Evolutionary conservation across 2,329 filamentous ascomycete species (phyloP).

Genomic region (Ascochyta viciae-villosae): DNA sequence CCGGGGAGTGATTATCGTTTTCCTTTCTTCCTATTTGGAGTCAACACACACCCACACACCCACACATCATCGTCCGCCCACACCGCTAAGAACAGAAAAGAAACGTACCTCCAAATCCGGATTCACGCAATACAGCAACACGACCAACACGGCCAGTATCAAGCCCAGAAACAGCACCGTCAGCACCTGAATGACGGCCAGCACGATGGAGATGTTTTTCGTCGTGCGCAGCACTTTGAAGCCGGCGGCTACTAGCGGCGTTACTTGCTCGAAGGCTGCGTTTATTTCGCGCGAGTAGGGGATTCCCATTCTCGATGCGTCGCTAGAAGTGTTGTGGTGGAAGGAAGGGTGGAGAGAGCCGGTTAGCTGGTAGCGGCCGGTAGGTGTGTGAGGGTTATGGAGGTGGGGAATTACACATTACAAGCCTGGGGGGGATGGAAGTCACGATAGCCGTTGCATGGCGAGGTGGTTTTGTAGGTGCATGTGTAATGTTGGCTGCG

Average conservation of each 20-base stretch:
- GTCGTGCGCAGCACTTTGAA: slow-evolving; percentile 59
- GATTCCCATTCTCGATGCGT: slow-evolving; percentile 53
- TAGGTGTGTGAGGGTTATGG: background rate
- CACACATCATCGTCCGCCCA: background rate
- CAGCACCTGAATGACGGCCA: slow-evolving; percentile 57
- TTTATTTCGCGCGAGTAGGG: slow-evolving; percentile 62
- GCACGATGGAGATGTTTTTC: slow-evolving; percentile 58
- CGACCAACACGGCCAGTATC: slow-evolving; percentile 50
- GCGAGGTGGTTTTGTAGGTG: slow-evolving; percentile 2
- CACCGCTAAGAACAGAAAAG: background rate
- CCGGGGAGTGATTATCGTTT: slow-evolving; percentile 53
- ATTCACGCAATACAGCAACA: slow-evolving; percentile 55
- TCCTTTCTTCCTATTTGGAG: slow-evolving; percentile 43
- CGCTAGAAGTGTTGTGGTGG: background rate
- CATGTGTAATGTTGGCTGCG: slow-evolving; percentile 1
- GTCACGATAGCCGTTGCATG: background rate
- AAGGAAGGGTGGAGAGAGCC: background rate
- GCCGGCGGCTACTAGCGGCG: slow-evolving; percentile 58
- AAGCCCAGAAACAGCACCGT: slow-evolving; percentile 52
- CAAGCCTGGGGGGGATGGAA: background rate
- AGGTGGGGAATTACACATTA: background rate
- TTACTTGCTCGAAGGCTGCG: slow-evolving; percentile 60
- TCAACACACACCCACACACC: background rate
- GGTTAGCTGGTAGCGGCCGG: background rate
- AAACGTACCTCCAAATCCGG: slow-evolving; percentile 53